Base-by-base conservation (phyloP, 345 rosid species). In the Boechera stricta region DNA sequence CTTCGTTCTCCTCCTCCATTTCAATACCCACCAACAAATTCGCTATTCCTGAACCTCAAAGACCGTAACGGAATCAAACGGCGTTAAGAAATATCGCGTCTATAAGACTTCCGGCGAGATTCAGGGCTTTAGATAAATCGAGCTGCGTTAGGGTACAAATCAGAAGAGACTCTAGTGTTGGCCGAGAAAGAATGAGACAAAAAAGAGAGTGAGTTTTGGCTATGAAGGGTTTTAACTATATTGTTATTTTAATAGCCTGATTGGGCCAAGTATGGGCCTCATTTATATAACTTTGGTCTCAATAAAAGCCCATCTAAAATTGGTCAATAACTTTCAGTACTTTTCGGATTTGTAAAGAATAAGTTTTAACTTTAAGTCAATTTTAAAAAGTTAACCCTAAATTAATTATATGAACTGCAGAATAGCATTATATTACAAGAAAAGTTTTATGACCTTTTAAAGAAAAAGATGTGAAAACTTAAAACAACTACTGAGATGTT, bases 1-100 rank as follows among this genome's bases (percentile, higher is more conserved):
- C 91, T 77, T 90, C 96, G 42, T 79, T 81, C 69, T 77, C 90
- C 28, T 87, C 91, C 38, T 77, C 79, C 85, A 82, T 85, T 51
- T 42, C 64, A 24, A 69, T 57, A 56, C 69, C 10, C 49, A 44
- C 33, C 24, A n/a, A 35, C 1, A 28, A 57, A 65, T 53, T 65
- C 47, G 31, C 51, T 66, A n/a, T 24, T 45, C 6, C 24, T 64
- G 49, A 26, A 63, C 1, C 33, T 52, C 55, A 13, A 49, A 24
- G 12, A 41, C 29, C 4, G 16, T 11, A 4, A 2, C 6, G 1
- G 36, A 31, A 36, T 38, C 16, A 75, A 45, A 26, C 15, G 24
- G 10, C 21, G 10, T 24, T 7, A 10, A n/a, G 42, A 0, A 16
- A 10, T 2, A 44, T 33, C 10, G 71, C 52, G 31, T 11, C 16